phyloP scores from a whole-genome alignment of 768 basidiomycete genomes.

The Tricholoma hemisulphureum region DNA sequence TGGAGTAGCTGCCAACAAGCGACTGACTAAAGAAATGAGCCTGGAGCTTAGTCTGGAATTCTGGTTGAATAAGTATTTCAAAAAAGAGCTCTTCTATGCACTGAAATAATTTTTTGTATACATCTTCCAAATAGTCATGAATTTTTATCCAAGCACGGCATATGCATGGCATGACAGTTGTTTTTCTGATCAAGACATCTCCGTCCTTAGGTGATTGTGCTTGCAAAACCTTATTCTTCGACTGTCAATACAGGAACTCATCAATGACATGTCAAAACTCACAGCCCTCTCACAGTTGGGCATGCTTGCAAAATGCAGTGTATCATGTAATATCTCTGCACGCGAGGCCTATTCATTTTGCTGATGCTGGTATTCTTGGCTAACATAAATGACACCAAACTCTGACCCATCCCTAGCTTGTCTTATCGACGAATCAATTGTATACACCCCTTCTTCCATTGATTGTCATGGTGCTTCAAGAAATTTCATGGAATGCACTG shows the following conservation, averaged over 20 bases:
- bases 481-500: neutral
- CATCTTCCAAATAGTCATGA: neutral
- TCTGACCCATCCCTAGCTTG: neutral
- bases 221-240: neutral
- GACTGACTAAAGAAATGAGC: neutral
- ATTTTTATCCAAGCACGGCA: neutral
- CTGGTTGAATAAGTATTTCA: slow-evolving; percentile 2
- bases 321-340: too few species aligned
- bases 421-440: neutral
- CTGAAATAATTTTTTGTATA: neutral
- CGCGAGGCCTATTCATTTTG: neutral
- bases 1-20: neutral
- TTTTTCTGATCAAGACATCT: neutral
- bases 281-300: neutral
- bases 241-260: neutral
- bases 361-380: neutral
- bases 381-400: neutral
- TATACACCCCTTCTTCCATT: neutral
- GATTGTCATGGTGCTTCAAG: neutral
- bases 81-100: neutral
- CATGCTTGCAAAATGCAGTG: too few species aligned
- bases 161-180: neutral
- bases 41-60: slow-evolving; percentile 1
- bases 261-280: neutral
- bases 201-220: neutral